Evolutionary conservation across 768 basidiomycete species (phyloP).

Genomic region (Tulasnella sp.): DNA sequence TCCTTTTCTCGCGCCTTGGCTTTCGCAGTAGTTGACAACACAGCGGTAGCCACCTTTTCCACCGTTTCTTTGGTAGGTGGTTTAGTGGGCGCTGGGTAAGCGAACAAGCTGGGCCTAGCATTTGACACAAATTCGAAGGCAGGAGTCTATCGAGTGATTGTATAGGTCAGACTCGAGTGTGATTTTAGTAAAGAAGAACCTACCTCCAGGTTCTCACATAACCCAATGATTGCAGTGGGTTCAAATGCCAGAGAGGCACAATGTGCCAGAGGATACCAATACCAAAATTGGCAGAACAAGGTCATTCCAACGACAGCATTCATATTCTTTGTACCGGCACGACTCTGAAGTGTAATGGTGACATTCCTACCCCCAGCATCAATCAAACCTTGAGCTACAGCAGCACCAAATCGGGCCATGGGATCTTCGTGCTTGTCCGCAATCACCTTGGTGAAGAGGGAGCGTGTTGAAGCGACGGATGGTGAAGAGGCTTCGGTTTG

Average conservation of each 20-base stretch:
- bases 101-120: constrained; percentile 79
- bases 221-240: constrained; percentile 87
- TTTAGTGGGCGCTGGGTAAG: constrained; percentile 76
- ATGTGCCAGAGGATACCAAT: constrained; percentile 97
- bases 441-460: constrained; percentile 80
- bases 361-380: constrained; percentile 96
- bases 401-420: constrained; percentile 95
- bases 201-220: constrained; percentile 77
- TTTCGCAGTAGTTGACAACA: constrained; percentile 92
- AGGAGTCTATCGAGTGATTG: constrained; percentile 48
- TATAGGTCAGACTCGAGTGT: constrained; percentile 6
- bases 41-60: constrained; percentile 84
- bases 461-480: constrained; percentile 63
- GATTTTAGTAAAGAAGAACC: constrained; percentile 16
- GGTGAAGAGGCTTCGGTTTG: constrained; percentile 86
- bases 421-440: constrained; percentile 97
- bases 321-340: constrained; percentile 85
- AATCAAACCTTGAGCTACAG: constrained; percentile 90
- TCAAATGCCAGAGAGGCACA: constrained; percentile 86
- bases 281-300: constrained; percentile 98
- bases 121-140: constrained; percentile 87
- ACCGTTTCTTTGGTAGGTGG: constrained; percentile 88
- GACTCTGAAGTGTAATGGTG: constrained; percentile 85
- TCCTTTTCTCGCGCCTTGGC: constrained; percentile 92
- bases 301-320: constrained; percentile 96